These are phyloP conservation scores for Pseudopyrenochaeta lycopersici DNA, from an alignment of 2,329 filamentous ascomycete species.

Conservation along the genomic window DNA sequence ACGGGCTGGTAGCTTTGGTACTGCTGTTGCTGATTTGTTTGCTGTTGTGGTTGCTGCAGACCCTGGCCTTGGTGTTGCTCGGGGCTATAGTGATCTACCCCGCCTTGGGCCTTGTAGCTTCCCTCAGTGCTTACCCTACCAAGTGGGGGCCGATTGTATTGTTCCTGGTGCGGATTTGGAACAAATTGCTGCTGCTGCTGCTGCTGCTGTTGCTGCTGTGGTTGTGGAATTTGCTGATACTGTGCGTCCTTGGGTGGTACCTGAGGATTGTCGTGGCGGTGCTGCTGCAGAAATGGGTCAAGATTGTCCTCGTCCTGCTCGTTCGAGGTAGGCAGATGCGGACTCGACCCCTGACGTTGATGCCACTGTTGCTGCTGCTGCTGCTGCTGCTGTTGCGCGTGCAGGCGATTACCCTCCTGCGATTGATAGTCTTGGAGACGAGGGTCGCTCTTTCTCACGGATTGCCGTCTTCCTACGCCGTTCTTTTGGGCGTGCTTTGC, in stretches of 20 bases:
- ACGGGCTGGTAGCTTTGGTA: conserved; percentile 45
- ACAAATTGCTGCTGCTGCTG: conserved; percentile 32
- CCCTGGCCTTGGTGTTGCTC: conserved; percentile 42
- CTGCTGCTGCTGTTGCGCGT: conserved; percentile 38
- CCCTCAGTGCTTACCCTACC: conserved; percentile 50
- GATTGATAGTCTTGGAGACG: conserved; percentile 37
- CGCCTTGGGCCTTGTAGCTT: conserved; percentile 49
- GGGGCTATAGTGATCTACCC: conserved; percentile 51
- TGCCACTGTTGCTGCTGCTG: conserved; percentile 38
- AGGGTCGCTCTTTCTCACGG: conserved; percentile 47
- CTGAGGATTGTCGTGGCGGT: conserved; percentile 37
- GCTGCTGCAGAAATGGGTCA: conserved; percentile 50
- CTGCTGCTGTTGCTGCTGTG: conserved; percentile 23
- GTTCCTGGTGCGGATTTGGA: conserved; percentile 40
- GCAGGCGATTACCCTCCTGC: conserved; percentile 34
- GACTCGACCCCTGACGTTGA: conserved; percentile 40
- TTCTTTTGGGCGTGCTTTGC: conserved; percentile 40
- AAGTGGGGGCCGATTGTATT: conserved; percentile 48
- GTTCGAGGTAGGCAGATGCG: conserved; percentile 44
- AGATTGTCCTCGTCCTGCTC: conserved; percentile 51
- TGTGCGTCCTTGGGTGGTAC: conserved; percentile 48
- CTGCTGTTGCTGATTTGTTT: conserved; percentile 27
- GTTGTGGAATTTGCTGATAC: conserved; percentile 37
- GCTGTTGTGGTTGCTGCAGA: conserved; percentile 38
- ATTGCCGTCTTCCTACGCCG: conserved; percentile 43